A percentile compares a stretch with the other conserved stretches of the same genome.
These are phyloP conservation scores for Suillus luteus DNA, from an alignment of 768 basidiomycete genomes.

Conservation along the genomic window DNA sequence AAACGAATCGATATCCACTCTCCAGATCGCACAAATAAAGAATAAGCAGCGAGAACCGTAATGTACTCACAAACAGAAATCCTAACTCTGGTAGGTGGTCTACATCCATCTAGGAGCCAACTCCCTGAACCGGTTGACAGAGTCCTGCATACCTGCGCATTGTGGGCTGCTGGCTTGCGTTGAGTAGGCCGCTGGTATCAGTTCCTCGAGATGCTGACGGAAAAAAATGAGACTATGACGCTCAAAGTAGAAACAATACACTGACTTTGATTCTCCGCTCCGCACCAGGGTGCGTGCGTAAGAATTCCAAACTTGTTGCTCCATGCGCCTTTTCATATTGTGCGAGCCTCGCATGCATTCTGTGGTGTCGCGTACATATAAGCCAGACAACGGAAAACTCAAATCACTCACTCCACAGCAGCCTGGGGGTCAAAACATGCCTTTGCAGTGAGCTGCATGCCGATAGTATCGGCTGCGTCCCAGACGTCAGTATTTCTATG, in stretches of 20 bases:
- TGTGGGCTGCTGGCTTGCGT: slow-evolving; percentile 57
- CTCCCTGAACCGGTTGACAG: slow-evolving; percentile 25
- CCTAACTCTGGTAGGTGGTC: background rate
- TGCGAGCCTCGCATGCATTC: slow-evolving; percentile 72
- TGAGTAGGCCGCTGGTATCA: slow-evolving; percentile 58
- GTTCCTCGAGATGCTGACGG: slow-evolving; percentile 50
- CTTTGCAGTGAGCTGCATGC: slow-evolving; percentile 73
- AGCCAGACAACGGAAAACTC: slow-evolving; percentile 2
- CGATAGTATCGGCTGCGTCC: slow-evolving; percentile 78
- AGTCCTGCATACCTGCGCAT: slow-evolving; percentile 47
- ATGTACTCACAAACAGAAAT: background rate
- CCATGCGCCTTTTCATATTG: slow-evolving; percentile 48
- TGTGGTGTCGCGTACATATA: slow-evolving; percentile 27
- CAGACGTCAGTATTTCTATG: background rate
- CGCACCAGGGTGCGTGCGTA: slow-evolving; percentile 81
- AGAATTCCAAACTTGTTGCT: slow-evolving; percentile 51
- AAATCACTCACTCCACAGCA: slow-evolving; percentile 60
- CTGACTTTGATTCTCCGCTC: slow-evolving; percentile 70
- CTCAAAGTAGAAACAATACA: background rate
- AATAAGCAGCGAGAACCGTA: background rate
- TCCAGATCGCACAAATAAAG: background rate
- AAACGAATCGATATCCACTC: background rate
- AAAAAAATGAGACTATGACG: background rate
- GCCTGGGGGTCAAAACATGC: slow-evolving; percentile 88
- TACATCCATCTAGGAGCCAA: slow-evolving; percentile 7